phyloP scores from a whole-genome alignment of 345 rosid genomes.

The Gossypioides kirkii region DNA sequence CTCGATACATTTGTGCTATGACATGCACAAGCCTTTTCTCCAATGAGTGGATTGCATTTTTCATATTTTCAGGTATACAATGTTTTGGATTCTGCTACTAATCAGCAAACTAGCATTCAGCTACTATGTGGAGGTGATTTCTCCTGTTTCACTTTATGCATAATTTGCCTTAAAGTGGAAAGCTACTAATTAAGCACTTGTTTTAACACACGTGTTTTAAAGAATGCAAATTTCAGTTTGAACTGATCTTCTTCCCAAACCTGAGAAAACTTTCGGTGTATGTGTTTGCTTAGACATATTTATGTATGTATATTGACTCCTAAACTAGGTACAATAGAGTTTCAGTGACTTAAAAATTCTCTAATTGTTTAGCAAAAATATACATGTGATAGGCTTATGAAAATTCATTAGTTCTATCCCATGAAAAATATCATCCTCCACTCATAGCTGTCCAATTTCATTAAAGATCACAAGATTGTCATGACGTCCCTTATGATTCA shows the following conservation, averaged over 20 bases:
- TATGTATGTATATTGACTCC: not conserved
- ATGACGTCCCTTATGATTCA: not conserved
- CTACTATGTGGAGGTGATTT: constrained; percentile 89
- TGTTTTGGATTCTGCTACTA: constrained; percentile 87
- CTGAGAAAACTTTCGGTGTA: not conserved
- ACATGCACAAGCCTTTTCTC: constrained; percentile 1
- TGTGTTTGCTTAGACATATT: not conserved
- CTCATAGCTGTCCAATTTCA: not conserved
- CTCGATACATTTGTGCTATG: constrained; percentile 3
- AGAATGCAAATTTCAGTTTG: not conserved
- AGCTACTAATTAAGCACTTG: not conserved
- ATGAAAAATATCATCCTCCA: not conserved
- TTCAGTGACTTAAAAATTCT: not conserved
- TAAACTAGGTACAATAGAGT: not conserved
- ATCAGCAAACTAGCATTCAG: constrained; percentile 95
- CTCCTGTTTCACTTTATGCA: constrained; percentile 4
- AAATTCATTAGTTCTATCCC: not conserved
- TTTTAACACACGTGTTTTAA: not conserved
- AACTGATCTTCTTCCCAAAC: not conserved
- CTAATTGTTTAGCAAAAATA: no score
- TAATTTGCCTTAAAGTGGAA: constrained; percentile 12
- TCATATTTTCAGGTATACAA: constrained; percentile 64
- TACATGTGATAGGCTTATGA: not conserved
- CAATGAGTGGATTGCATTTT: constrained; percentile 14
- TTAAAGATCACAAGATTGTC: not conserved